Conservation (phyloP, 202 grass and related monocot species). For the Zizania palustris region DNA sequence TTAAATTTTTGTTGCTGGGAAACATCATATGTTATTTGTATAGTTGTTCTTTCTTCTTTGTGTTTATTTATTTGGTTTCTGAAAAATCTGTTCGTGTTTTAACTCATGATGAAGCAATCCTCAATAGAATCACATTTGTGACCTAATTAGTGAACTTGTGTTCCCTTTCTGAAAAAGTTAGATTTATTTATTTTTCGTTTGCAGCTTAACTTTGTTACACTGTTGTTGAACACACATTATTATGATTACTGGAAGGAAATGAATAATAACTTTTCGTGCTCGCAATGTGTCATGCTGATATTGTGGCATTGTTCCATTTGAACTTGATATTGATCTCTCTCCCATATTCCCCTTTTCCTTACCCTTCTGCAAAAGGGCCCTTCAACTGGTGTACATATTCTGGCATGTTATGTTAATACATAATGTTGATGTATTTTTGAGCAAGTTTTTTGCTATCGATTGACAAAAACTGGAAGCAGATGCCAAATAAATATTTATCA, state of each 20-base stretch:
- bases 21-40: background rate
- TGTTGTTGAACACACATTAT: slow-evolving; percentile 1
- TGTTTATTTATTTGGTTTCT: slow-evolving; percentile 25
- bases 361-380: background rate
- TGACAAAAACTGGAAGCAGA: background rate
- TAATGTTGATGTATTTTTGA: slow-evolving; percentile 20
- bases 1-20: slow-evolving; percentile 37
- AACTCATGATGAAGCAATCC: slow-evolving; percentile 7
- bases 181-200: slow-evolving; percentile 15
- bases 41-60: slow-evolving; percentile 27
- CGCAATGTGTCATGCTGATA: slow-evolving; percentile 7
- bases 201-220: background rate
- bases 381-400: slow-evolving; percentile 19
- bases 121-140: background rate
- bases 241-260: slow-evolving; percentile 8
- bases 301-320: background rate
- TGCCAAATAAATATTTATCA: slow-evolving; percentile 18
- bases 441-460: slow-evolving; percentile 20
- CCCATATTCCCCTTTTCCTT: background rate
- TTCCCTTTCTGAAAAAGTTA: slow-evolving; percentile 19
- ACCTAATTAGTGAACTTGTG: slow-evolving; percentile 1
- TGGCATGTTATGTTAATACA: background rate
- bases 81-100: slow-evolving; percentile 16
- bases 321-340: slow-evolving; percentile 26
- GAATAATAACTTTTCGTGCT: background rate